phyloP scores from a whole-genome alignment of 306 rosid species.

The Cicer arietinum region DNA sequence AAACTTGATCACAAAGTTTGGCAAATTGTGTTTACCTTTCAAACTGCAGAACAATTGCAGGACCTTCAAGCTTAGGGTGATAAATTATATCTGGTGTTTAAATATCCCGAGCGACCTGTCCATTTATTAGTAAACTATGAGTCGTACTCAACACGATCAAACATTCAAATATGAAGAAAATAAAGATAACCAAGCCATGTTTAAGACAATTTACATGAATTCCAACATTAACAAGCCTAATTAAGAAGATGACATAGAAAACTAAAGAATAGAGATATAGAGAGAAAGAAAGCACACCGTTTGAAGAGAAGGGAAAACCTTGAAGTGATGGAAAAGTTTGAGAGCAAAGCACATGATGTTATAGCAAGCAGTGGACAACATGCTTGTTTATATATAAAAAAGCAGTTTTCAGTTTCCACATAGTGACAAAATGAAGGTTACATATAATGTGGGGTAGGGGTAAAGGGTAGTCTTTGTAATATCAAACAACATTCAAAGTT shows the following conservation, averaged over 20 bases:
- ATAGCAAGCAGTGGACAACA: neutral
- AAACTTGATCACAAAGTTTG: too few species aligned
- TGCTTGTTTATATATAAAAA: neutral
- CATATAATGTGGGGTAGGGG: conserved; percentile 16
- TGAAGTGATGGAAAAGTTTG: conserved; percentile 15
- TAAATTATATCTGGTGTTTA: too few species aligned
- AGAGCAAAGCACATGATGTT: conserved; percentile 14
- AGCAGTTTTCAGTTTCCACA: conserved; percentile 2
- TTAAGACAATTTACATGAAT: conserved; percentile 21
- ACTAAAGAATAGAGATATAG: neutral
- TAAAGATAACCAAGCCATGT: conserved; percentile 1
- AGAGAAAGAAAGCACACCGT: conserved; percentile 41
- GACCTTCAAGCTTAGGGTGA: too few species aligned
- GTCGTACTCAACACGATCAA: neutral
- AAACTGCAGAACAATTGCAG: too few species aligned
- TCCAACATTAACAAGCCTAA: neutral
- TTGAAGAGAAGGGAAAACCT: conserved; percentile 34
- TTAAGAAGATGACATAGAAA: conserved; percentile 26
- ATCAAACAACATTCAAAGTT: conserved; percentile 34
- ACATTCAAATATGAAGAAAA: conserved; percentile 2
- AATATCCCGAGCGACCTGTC: too few species aligned
- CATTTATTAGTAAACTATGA: too few species aligned
- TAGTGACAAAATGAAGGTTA: conserved; percentile 22
- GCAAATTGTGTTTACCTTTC: too few species aligned
- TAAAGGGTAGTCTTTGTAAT: neutral